A percentile compares a stretch with the other conserved stretches of the same genome.
phyloP scores from a whole-genome alignment of 139 green algal species.

The Mesotaenium endlicherianum region DNA sequence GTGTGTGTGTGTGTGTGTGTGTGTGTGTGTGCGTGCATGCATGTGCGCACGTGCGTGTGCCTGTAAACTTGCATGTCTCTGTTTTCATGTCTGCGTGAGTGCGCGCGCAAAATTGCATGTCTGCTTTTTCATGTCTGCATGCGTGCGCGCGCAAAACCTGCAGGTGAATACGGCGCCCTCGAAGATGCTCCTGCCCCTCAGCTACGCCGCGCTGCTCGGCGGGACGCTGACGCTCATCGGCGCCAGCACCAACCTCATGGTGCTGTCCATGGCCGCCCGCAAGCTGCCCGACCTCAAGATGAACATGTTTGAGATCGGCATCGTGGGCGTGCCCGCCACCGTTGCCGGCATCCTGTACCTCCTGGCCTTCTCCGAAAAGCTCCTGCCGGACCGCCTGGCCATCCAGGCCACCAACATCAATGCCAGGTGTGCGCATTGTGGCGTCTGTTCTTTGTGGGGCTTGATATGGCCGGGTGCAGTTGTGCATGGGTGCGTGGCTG shows the following conservation, averaged over 20 bases:
- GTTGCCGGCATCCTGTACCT: conserved; percentile 43
- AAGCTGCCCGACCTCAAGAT: conserved; percentile 40
- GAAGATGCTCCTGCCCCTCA: conserved; percentile 73
- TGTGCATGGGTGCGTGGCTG: too few species aligned
- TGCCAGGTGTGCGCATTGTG: conserved; percentile 37
- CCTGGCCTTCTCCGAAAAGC: conserved; percentile 6
- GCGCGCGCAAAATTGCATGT: too few species aligned
- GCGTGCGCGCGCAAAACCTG: too few species aligned
- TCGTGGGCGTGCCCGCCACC: conserved; percentile 30
- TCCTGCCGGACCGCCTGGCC: conserved; percentile 33
- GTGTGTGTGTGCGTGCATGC: too few species aligned
- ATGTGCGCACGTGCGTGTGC: too few species aligned
- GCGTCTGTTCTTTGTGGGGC: too few species aligned
- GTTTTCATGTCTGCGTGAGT: too few species aligned
- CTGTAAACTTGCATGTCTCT: too few species aligned
- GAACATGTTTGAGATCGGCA: conserved; percentile 32
- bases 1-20: too few species aligned
- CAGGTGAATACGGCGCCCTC: conserved; percentile 44
- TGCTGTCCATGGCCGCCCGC: conserved; percentile 55
- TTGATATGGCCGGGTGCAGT: too few species aligned
- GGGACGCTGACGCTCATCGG: conserved; percentile 79
- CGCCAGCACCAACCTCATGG: conserved; percentile 79
- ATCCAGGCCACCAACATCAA: conserved; percentile 42
- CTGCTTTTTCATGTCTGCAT: too few species aligned
- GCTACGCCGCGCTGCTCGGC: conserved; percentile 71